Evolutionary conservation across 257 asterid genomes (phyloP), one percentile per base, ranked within the genome.

Genomic region (Solanum pinnatisectum): DNA sequence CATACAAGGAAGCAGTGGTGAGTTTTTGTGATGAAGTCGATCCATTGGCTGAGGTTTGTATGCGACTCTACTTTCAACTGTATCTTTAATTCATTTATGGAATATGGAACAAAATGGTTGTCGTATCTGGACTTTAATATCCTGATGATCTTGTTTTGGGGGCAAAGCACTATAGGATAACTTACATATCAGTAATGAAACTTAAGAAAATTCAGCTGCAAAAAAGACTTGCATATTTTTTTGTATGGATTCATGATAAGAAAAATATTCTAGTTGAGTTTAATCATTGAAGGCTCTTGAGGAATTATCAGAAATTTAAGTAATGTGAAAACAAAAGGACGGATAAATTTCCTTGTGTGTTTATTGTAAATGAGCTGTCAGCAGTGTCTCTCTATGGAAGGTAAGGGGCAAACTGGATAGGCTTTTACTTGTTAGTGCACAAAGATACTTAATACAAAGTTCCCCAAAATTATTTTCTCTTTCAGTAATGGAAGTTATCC

Each of bases 1-100:
- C 97, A 13, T 93, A 93, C 92, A 94, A 94, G 91, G 97, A 93
- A 92, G 94, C 97, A 56, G 92, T 89, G 74, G 88, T 93, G 52
- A 90, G 88, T 46, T 92, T 89, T 87, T 93, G 96, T 74, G 94
- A 92, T 79, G 96, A 92, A 91, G 95, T 94, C 86, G 94, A 94
- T 92, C 96, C 96, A 40, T 90, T 93, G 84, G 97, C 97, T 87
- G 91, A 90, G 96, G 97, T 94, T 72, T 39, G 89, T 42, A 72
- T 37, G 32, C 73, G 12, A 73, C 39, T 72, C 30, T 18, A 63
- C 70, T 33, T 56, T 77, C 36, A 18, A 27, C 30, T 36, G 3
- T 60, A n/a, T 33, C 23, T 44, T 52, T 44, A 35, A 84, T 84
- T 65, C 60, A 84, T 63, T 60, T 63, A 37, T 42, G 68, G 44